phyloP scores from a whole-genome alignment of 2,329 filamentous ascomycete species.

The Claviceps sp. region DNA sequence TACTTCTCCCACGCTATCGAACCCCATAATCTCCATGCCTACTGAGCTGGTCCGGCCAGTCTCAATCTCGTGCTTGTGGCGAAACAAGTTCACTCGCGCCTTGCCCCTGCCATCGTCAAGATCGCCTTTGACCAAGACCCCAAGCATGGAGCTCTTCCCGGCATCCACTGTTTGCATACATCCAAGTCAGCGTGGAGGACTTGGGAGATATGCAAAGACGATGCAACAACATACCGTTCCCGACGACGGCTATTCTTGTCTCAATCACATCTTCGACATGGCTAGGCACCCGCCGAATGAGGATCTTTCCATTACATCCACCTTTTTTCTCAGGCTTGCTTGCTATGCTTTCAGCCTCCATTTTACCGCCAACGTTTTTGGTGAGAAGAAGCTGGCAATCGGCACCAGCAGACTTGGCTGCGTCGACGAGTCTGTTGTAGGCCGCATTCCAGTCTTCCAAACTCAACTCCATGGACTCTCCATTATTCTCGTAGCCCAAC shows the following conservation, averaged over 20 bases:
- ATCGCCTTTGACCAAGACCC: slow-evolving; percentile 87
- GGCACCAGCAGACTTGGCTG: slow-evolving; percentile 51
- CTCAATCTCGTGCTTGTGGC: slow-evolving; percentile 96
- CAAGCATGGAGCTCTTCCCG: slow-evolving; percentile 91
- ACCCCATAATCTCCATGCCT: slow-evolving; percentile 98
- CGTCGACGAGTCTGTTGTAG: slow-evolving; percentile 48
- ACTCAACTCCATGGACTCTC: slow-evolving; percentile 68
- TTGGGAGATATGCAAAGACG: no score
- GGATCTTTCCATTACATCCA: slow-evolving; percentile 70
- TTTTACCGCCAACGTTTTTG: slow-evolving; percentile 70
- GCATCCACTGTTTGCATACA: slow-evolving; percentile 56
- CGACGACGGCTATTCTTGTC: slow-evolving; percentile 90
- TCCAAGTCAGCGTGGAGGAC: background rate
- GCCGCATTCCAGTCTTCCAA: slow-evolving; percentile 64
- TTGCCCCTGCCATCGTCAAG: slow-evolving; percentile 90
- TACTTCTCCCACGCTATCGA: slow-evolving; percentile 74
- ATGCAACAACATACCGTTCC: slow-evolving; percentile 50
- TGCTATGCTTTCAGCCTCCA: slow-evolving; percentile 50
- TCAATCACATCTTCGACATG: slow-evolving; percentile 83
- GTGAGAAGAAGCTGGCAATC: slow-evolving; percentile 76
- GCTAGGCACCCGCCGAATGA: slow-evolving; percentile 62
- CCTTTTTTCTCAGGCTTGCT: slow-evolving; percentile 50
- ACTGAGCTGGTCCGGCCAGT: slow-evolving; percentile 91
- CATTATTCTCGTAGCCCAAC: slow-evolving; percentile 79
- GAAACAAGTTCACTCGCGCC: slow-evolving; percentile 87